Conservation (phyloP, 2,329 filamentous ascomycete genomes). For the Aspergillus viridinutans region DNA sequence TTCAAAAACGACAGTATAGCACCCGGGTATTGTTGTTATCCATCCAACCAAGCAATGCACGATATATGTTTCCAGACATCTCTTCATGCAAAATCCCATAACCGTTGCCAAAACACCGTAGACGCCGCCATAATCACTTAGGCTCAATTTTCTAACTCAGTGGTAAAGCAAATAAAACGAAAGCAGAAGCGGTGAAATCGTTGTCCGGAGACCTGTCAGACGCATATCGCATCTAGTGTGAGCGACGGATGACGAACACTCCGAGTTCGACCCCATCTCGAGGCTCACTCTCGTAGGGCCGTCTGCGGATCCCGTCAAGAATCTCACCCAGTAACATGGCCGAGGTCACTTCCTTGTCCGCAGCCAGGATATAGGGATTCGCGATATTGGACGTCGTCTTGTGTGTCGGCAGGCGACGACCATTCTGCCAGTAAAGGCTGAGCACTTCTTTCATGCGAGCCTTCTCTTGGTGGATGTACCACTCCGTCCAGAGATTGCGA, state of each 20-base stretch:
- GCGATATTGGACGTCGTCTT: constrained; percentile 23
- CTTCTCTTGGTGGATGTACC: constrained; percentile 64
- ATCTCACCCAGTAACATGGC: constrained; percentile 57
- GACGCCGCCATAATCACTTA: background rate
- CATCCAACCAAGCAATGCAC: constrained; percentile 9
- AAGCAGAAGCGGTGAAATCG: background rate
- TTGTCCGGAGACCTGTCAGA: background rate
- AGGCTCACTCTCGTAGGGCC: constrained; percentile 46
- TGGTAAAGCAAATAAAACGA: background rate
- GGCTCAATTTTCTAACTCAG: background rate
- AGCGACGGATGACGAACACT: constrained; percentile 48
- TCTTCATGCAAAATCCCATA: background rate
- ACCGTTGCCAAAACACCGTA: background rate
- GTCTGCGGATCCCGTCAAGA: constrained; percentile 53
- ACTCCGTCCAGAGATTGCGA: constrained; percentile 56
- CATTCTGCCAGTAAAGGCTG: constrained; percentile 39
- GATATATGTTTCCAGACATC: background rate
- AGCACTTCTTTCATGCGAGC: constrained; percentile 52
- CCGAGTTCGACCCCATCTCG: constrained; percentile 44
- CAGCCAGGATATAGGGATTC: constrained; percentile 22
- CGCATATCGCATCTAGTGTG: constrained; percentile 19
- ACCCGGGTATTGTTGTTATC: constrained; percentile 14
- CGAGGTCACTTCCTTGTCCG: constrained; percentile 47
- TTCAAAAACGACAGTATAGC: constrained; percentile 2
- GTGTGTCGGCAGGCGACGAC: constrained; percentile 29